Conservation (phyloP, 352 stramenopile genomes). For the Ophiocytium majus region DNA sequence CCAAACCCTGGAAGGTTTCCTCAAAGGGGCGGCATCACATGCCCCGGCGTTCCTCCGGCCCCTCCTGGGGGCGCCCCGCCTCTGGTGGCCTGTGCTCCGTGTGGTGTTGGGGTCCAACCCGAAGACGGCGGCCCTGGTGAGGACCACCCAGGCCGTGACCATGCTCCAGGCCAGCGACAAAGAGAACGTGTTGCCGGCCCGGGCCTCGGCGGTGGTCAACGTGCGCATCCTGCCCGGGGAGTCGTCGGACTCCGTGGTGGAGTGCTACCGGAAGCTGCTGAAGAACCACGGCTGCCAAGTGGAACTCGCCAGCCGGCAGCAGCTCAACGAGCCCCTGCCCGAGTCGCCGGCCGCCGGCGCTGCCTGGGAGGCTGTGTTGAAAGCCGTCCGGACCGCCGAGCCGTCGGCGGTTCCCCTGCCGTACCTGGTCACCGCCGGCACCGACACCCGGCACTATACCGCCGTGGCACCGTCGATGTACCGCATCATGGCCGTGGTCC, state of each 20-base stretch:
- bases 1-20: neutral
- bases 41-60: neutral
- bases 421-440: neutral
- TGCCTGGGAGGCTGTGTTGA: neutral
- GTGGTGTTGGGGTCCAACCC: neutral
- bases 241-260: neutral
- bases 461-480: neutral
- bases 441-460: neutral
- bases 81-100: neutral
- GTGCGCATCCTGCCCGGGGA: neutral
- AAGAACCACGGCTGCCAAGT: neutral
- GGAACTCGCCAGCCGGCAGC: neutral
- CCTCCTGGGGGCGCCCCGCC: neutral
- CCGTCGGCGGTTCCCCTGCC: neutral
- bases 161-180: neutral
- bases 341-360: neutral
- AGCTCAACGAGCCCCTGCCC: neutral
- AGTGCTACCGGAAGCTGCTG: neutral
- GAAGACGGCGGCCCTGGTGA: neutral
- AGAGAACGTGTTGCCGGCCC: neutral
- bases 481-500: neutral
- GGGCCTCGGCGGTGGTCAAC: neutral
- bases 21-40: neutral
- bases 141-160: neutral
- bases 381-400: neutral